Evolutionary conservation across 176 grass and related monocot genomes (phyloP), one percentile per base, ranked within the genome.

Genomic region (Bothriochloa decipiens): DNA sequence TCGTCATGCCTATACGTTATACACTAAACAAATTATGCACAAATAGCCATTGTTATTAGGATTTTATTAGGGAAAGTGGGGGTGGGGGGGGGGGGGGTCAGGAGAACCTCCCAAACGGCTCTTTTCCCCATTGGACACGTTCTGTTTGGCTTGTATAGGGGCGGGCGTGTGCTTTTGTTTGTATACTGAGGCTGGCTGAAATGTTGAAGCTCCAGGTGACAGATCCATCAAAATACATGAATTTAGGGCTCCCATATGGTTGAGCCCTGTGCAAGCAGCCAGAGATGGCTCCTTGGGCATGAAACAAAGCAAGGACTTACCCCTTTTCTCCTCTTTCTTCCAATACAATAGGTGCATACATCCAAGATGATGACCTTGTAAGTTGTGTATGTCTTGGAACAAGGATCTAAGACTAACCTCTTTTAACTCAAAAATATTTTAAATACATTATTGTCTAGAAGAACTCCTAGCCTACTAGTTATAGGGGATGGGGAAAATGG

Each of bases 341-440:
- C 46, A 73, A 73, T 73, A 87, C 41, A 88, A 88, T 90, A 88
- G 13, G 11, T 35, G 79, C 75, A 76, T 74, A 72, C 74, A 80
- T 88, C 82, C 86, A 88, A 88, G 57, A 61, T 25, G 77, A 77
- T 37, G 64, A 36, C 68, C 79, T 93, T 85, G 88, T 88, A 82
- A 87, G 61, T 77, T 85, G 87, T 92, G 87, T 78, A 20, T 91
- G 67, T 89, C 83, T 92, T 81, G 75, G 60, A 86, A 89, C 80
- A 84, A 86, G 62, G 80, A 86, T 89, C 83, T 86, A 89, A 46
- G 75, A 58, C 61, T 83, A 76, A 43, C 46, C 45, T 75, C 81
- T 71, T 74, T 68, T 55, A 55, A 69, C 68, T 82, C 58, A 20
- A 79, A 68, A 18, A 57, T 74, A 74, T 58, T 81, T 81, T 64